Percentiles rank a stretch among this genome's conserved stretches.
Evolutionary conservation across 202 grass and related monocot genomes (phyloP).

Genomic region (Panicum hallii): DNA sequence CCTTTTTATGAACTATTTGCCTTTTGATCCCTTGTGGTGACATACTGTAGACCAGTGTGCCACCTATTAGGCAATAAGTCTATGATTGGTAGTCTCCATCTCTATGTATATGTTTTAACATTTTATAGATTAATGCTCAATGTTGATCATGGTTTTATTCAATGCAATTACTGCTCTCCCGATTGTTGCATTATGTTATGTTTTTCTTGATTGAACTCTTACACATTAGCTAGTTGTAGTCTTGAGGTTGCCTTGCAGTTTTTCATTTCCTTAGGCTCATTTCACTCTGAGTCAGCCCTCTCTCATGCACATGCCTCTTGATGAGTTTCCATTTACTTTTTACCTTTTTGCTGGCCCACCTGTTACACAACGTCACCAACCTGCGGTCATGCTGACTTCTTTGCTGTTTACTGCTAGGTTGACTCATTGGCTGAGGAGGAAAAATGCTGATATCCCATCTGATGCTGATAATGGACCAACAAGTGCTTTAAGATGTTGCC

Average conservation of each 20-base stretch:
- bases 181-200: slow-evolving; percentile 9
- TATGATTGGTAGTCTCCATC: background rate
- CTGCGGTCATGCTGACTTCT: slow-evolving; percentile 23
- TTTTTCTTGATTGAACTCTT: slow-evolving; percentile 14
- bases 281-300: background rate
- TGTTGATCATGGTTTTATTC: slow-evolving; percentile 28
- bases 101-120: slow-evolving; percentile 25
- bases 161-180: background rate
- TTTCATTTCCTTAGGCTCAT: background rate
- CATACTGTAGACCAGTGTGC: slow-evolving; percentile 13
- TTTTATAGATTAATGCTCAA: slow-evolving; percentile 31
- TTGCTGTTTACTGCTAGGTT: slow-evolving; percentile 61
- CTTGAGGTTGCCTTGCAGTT: slow-evolving; percentile 37
- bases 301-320: background rate
- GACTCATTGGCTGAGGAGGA: slow-evolving; percentile 85
- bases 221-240: slow-evolving; percentile 19
- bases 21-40: background rate
- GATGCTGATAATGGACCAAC: slow-evolving; percentile 87
- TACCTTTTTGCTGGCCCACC: slow-evolving; percentile 50
- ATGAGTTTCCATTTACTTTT: background rate
- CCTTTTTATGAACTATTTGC: slow-evolving; percentile 32
- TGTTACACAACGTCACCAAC: slow-evolving; percentile 36
- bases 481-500: slow-evolving; percentile 73
- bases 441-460: slow-evolving; percentile 74
- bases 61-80: background rate